A percentile compares a stretch with the other conserved stretches of the same genome.
Evolutionary conservation across 805 yeast species (phyloP).

Genomic region (Myxozyma udenii): DNA sequence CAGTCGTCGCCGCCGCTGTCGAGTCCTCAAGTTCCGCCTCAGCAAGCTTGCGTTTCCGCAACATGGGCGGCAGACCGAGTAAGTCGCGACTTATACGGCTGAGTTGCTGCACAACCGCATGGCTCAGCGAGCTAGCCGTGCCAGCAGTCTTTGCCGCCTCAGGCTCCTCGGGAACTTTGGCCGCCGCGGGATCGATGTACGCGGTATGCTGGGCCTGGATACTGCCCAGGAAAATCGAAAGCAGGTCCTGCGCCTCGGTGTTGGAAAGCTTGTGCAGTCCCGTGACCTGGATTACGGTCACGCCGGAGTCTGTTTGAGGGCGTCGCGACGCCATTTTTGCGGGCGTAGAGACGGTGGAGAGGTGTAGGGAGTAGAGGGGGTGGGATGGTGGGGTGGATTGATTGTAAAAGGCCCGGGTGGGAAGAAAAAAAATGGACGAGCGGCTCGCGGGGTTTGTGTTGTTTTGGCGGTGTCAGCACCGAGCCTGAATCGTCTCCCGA

Average conservation of each 20-base stretch:
- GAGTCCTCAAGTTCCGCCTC: not conserved
- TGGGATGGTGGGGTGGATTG: too few species aligned
- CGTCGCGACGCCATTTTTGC: not conserved
- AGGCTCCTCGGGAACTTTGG: not conserved
- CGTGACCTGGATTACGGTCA: slow-evolving; percentile 31
- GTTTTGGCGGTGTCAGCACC: too few species aligned
- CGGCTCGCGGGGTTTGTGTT: too few species aligned
- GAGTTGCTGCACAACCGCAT: slow-evolving; percentile 57
- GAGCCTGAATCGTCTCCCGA: too few species aligned
- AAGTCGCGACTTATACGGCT: slow-evolving; percentile 72
- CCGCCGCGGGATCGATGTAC: not conserved
- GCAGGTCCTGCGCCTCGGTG: slow-evolving; percentile 32
- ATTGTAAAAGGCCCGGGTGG: too few species aligned
- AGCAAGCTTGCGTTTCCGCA: slow-evolving; percentile 22
- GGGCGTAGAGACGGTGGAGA: not conserved
- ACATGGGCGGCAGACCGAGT: slow-evolving; percentile 70
- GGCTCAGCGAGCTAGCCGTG: slow-evolving; percentile 35
- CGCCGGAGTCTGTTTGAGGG: slow-evolving; percentile 10
- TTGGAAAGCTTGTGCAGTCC: slow-evolving; percentile 21
- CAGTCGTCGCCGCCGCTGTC: not conserved
- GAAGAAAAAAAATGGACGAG: too few species aligned
- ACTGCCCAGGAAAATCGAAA: slow-evolving; percentile 36
- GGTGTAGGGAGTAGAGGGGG: not conserved
- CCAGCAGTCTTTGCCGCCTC: not conserved
- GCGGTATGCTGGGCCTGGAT: slow-evolving; percentile 36